phyloP scores from a whole-genome alignment of 116 monocot species.

The Iris pallida region DNA sequence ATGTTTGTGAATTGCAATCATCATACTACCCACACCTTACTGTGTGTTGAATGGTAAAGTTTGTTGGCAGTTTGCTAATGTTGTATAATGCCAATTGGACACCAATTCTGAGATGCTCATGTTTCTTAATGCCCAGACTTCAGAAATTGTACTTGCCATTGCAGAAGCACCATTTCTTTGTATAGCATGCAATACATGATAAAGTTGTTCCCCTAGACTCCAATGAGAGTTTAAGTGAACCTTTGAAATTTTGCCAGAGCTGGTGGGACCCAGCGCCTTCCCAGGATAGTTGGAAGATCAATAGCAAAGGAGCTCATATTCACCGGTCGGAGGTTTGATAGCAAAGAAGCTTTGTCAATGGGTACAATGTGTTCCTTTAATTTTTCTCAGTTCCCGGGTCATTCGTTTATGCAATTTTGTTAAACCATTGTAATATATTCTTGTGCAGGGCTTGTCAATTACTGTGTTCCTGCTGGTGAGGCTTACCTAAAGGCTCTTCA shows the following conservation, averaged over 20 bases:
- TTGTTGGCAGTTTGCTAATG: no score
- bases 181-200: no score
- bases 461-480: constrained; percentile 83
- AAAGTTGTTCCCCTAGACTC: no score
- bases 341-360: constrained; percentile 55
- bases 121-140: no score
- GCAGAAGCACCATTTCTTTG: no score
- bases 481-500: constrained; percentile 79
- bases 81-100: no score
- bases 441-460: constrained; percentile 78
- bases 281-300: constrained; percentile 74
- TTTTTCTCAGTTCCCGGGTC: background rate
- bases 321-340: constrained; percentile 66
- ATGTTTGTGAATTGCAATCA: no score
- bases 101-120: no score
- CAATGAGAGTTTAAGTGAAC: no score
- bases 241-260: constrained; percentile 38
- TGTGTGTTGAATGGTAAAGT: no score
- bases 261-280: constrained; percentile 91
- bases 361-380: constrained; percentile 27
- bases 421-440: background rate
- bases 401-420: background rate
- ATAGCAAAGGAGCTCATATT: constrained; percentile 86
- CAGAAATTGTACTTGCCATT: no score
- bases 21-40: no score